A percentile compares a stretch with the other conserved stretches of the same genome.
phyloP scores from a whole-genome alignment of 139 green algal species.

The Volvox reticuliferus region DNA sequence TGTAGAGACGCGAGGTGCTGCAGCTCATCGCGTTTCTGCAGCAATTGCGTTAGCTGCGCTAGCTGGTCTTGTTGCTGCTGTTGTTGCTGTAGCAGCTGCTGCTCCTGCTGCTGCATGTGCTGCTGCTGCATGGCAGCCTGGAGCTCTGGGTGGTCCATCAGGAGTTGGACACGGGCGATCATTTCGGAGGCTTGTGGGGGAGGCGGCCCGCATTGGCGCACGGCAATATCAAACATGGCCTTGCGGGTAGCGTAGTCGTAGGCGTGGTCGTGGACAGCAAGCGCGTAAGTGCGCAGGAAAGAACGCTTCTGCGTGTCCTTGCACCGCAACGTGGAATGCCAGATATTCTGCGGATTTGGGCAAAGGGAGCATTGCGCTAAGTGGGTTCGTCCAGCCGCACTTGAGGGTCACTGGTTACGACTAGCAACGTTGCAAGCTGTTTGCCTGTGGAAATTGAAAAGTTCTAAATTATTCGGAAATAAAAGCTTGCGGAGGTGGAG shows the following conservation, averaged over 20 bases:
- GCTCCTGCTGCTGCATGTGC: not conserved
- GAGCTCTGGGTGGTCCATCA: slow-evolving; percentile 28
- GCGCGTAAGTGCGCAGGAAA: slow-evolving; percentile 38
- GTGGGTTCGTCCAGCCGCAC: not conserved
- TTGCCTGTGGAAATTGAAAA: not conserved
- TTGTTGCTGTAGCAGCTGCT: slow-evolving; percentile 15
- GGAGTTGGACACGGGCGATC: not conserved
- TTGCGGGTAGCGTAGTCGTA: slow-evolving; percentile 41
- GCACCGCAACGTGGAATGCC: slow-evolving; percentile 11
- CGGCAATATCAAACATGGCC: slow-evolving; percentile 45
- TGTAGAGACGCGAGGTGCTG: not conserved
- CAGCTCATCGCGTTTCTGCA: not conserved
- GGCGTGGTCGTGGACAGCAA: slow-evolving; percentile 38
- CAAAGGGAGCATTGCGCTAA: not conserved
- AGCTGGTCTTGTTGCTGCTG: not conserved
- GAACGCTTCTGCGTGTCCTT: slow-evolving; percentile 47
- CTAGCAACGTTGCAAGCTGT: not conserved
- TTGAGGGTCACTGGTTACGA: not conserved
- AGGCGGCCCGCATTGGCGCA: slow-evolving; percentile 40
- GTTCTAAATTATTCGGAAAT: not conserved
- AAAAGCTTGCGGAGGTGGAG: not conserved
- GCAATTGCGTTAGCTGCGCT: slow-evolving; percentile 5
- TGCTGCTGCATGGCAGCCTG: not conserved
- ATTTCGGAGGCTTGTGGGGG: slow-evolving; percentile 7
- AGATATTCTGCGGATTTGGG: slow-evolving; percentile 37